phyloP scores from a whole-genome alignment of 371 early-diverging fungal genomes.

The Chytridiales sp. region DNA sequence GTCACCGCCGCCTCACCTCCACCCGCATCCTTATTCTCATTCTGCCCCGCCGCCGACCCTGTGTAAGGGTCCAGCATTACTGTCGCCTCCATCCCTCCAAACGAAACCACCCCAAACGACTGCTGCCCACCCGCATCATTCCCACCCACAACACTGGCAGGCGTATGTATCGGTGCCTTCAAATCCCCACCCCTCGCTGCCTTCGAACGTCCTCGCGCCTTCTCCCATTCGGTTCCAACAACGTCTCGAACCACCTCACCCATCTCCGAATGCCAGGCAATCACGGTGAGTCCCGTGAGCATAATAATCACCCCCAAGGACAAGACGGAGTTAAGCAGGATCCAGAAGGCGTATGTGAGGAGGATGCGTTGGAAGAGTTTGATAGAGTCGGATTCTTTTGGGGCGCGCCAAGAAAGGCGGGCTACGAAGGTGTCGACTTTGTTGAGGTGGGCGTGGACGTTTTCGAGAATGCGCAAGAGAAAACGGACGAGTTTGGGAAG shows the following conservation, averaged over 20 bases:
- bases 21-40: too few species aligned
- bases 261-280: conserved; percentile 29
- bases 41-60: not conserved
- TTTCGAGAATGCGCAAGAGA: conserved; percentile 12
- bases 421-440: conserved; percentile 15
- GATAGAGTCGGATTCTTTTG: conserved; percentile 17
- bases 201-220: conserved; percentile 3
- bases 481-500: conserved; percentile 21
- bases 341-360: conserved; percentile 9
- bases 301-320: conserved; percentile 15
- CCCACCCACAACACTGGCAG: too few species aligned
- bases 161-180: not conserved
- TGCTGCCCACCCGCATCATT: too few species aligned
- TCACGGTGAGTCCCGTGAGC: conserved; percentile 12
- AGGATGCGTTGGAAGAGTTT: conserved; percentile 25
- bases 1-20: too few species aligned
- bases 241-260: conserved; percentile 16
- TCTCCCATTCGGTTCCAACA: conserved; percentile 11
- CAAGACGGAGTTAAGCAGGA: conserved; percentile 8
- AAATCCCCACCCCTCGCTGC: not conserved
- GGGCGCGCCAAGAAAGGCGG: conserved; percentile 19
- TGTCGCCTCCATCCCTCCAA: conserved; percentile 5
- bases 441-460: conserved; percentile 19
- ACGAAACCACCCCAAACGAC: conserved; percentile 3
- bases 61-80: conserved; percentile 4